Percentiles rank a stretch among this genome's conserved stretches.
Conservation (phyloP, 305 asterid genomes). For the Solanum hybrid region DNA sequence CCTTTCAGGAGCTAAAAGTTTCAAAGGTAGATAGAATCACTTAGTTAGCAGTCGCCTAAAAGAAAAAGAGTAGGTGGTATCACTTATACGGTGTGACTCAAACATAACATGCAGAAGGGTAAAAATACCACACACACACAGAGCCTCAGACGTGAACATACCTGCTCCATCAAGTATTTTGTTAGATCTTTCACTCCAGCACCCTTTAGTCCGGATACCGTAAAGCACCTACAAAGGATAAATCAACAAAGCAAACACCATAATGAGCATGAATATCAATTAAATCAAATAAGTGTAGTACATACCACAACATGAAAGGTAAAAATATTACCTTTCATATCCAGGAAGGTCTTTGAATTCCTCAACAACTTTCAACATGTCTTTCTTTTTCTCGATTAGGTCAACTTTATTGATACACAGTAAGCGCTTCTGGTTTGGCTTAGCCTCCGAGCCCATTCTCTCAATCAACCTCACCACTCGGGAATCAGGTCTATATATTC, state of each 20-base stretch:
- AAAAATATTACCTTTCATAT: slow-evolving; percentile 56
- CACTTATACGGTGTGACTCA: not conserved
- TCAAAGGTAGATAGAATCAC: not conserved
- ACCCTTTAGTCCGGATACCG: slow-evolving; percentile 90
- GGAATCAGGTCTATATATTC: slow-evolving; percentile 62
- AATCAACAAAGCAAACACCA: slow-evolving; percentile 21
- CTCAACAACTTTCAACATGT: slow-evolving; percentile 56
- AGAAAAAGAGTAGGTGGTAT: not conserved
- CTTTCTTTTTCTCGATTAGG: slow-evolving; percentile 68
- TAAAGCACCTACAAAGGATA: slow-evolving; percentile 49
- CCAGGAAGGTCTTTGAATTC: slow-evolving; percentile 84
- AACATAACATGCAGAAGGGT: not conserved
- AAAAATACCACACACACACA: not conserved
- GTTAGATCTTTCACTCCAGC: slow-evolving; percentile 76
- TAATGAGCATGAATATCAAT: slow-evolving; percentile 2
- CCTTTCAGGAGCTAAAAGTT: not conserved
- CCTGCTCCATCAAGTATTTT: slow-evolving; percentile 70
- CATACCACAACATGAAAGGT: not conserved
- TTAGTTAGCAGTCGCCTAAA: not conserved
- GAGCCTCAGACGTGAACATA: slow-evolving; percentile 1
- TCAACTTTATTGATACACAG: slow-evolving; percentile 92
- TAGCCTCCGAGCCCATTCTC: slow-evolving; percentile 71
- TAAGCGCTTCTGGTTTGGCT: slow-evolving; percentile 65
- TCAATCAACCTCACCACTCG: slow-evolving; percentile 89
- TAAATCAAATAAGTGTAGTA: not conserved